These are phyloP conservation scores for Zygosaccharomyces siamensis DNA, from an alignment of 805 yeast species.

Conservation along the genomic window DNA sequence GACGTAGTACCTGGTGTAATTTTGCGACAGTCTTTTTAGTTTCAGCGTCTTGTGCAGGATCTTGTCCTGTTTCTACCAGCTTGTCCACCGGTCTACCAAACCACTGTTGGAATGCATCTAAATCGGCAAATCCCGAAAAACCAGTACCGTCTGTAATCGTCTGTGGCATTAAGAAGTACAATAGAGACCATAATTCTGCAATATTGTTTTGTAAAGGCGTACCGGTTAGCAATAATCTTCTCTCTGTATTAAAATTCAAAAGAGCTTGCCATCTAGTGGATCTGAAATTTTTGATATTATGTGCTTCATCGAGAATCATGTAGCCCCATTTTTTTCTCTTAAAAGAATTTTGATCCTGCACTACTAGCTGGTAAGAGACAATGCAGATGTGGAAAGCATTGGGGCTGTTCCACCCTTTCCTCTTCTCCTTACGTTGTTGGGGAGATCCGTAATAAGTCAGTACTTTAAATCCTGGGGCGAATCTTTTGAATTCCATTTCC, in stretches of 20 bases:
- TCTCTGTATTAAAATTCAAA: slow-evolving; percentile 85
- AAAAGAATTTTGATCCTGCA: slow-evolving; percentile 93
- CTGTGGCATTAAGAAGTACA: slow-evolving; percentile 94
- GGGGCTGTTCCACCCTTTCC: slow-evolving; percentile 96
- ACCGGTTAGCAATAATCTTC: slow-evolving; percentile 86
- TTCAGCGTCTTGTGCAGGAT: slow-evolving; percentile 64
- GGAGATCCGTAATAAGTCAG: slow-evolving; percentile 96
- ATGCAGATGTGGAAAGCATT: slow-evolving; percentile 96
- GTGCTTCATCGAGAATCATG: slow-evolving; percentile 97
- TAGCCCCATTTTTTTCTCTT: slow-evolving; percentile 91
- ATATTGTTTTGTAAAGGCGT: slow-evolving; percentile 95
- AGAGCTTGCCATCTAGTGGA: slow-evolving; percentile 97
- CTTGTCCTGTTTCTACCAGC: slow-evolving; percentile 59
- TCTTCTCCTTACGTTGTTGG: slow-evolving; percentile 89
- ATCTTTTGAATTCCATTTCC: slow-evolving; percentile 99
- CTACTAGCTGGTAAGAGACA: slow-evolving; percentile 95
- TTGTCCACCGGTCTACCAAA: slow-evolving; percentile 96
- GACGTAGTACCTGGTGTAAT: slow-evolving; percentile 88
- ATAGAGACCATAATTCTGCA: slow-evolving; percentile 91
- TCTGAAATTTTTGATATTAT: slow-evolving; percentile 91
- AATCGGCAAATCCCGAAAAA: slow-evolving; percentile 84
- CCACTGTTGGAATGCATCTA: slow-evolving; percentile 97
- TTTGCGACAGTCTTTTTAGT: slow-evolving; percentile 81
- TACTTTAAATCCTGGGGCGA: slow-evolving; percentile 97
- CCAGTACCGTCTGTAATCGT: slow-evolving; percentile 47